phyloP scores from a whole-genome alignment of 2,329 filamentous ascomycete genomes.

The Ophiostoma sp. region DNA sequence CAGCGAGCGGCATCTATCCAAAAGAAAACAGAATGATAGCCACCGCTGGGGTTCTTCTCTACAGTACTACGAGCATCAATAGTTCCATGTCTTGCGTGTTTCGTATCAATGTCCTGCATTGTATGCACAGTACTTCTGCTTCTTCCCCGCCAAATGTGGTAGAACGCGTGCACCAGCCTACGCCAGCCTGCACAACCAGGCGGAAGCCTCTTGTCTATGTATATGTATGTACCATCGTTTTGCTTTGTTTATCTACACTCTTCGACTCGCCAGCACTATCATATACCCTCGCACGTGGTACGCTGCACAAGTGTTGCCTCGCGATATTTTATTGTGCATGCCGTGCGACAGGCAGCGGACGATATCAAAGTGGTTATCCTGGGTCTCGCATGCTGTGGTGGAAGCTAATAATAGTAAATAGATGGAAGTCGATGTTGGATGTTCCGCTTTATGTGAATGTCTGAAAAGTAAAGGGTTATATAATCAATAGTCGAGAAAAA shows the following conservation, averaged over 20 bases:
- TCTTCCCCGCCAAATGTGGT: conserved; percentile 6
- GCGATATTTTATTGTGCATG: conserved; percentile 15
- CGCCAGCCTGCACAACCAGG: background rate
- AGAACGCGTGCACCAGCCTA: background rate
- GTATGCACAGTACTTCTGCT: conserved; percentile 5
- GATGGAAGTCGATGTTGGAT: background rate
- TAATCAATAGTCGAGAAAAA: background rate
- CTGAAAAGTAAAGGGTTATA: background rate
- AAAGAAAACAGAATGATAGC: background rate
- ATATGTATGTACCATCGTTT: no score
- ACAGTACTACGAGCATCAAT: background rate
- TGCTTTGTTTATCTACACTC: background rate
- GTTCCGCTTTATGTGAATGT: background rate
- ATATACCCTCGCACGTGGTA: conserved; percentile 19
- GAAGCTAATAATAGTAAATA: background rate
- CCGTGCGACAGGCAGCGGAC: conserved; percentile 17
- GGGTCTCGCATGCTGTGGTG: background rate
- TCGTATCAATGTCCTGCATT: conserved; percentile 5
- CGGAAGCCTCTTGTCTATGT: background rate
- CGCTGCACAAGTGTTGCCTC: conserved; percentile 16
- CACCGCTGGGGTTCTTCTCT: background rate
- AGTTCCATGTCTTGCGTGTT: conserved; percentile 3
- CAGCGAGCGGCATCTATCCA: background rate
- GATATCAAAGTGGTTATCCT: background rate
- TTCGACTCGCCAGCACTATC: background rate